A percentile compares a stretch with the other conserved stretches of the same genome.
phyloP scores from a whole-genome alignment of 2,329 filamentous ascomycete genomes.

The Diaporthe batatas region DNA sequence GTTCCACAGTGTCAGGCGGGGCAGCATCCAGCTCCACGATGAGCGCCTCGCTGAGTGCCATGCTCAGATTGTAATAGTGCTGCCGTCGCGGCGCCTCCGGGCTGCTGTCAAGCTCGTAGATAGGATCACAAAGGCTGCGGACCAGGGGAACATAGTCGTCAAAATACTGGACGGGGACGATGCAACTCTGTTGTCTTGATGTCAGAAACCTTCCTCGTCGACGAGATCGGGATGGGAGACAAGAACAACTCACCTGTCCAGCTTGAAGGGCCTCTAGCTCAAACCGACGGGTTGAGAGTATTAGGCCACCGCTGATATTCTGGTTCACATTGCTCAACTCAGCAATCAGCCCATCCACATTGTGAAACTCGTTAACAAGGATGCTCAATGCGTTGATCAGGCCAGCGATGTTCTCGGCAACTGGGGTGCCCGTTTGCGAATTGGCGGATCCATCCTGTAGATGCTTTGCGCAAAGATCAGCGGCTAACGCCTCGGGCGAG shows the following conservation, averaged over 20 bases:
- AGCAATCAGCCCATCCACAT: conserved; percentile 49
- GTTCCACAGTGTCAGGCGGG: conserved; percentile 7
- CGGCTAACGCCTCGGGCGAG: conserved; percentile 54
- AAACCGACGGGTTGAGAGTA: conserved; percentile 59
- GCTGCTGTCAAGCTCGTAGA: conserved; percentile 55
- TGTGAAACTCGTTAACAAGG: conserved; percentile 53
- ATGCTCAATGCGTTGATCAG: conserved; percentile 56
- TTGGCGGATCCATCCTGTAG: conserved; percentile 50
- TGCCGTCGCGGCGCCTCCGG: conserved; percentile 51
- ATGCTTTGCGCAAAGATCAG: conserved; percentile 59
- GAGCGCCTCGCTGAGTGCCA: conserved; percentile 57
- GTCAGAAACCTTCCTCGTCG: conserved; percentile 10
- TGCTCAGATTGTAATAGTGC: conserved; percentile 58
- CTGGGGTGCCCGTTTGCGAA: conserved; percentile 48
- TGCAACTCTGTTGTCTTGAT: conserved; percentile 50
- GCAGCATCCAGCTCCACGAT: conserved; percentile 48
- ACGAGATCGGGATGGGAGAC: no score
- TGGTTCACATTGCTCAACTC: conserved; percentile 54
- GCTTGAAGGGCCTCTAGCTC: conserved; percentile 66
- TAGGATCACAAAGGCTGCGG: conserved; percentile 56
- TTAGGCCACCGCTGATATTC: conserved; percentile 52
- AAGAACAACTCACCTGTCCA: conserved; percentile 60
- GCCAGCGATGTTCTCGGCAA: conserved; percentile 52
- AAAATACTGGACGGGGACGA: conserved; percentile 55
- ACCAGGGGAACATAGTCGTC: conserved; percentile 58